These are phyloP conservation scores for Ganoderma resinaceum DNA, from an alignment of 1,284 basidiomycete species.

Conservation along the genomic window DNA sequence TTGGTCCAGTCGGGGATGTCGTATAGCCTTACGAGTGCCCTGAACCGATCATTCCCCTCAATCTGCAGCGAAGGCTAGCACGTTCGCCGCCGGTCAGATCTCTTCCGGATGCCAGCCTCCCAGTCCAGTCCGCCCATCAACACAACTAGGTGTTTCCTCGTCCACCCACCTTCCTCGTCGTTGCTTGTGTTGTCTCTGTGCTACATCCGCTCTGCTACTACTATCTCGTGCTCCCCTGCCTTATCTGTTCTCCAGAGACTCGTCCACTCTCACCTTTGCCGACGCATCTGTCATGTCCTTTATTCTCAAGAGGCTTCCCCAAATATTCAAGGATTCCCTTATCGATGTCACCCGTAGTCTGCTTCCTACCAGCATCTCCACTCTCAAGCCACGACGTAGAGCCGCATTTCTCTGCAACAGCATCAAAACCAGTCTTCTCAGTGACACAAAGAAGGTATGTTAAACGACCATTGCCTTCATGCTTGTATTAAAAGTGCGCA, in stretches of 20 bases:
- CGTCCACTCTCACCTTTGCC: background rate
- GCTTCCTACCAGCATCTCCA: background rate
- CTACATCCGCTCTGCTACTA: background rate
- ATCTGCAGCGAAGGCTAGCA: background rate
- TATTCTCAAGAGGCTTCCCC: background rate
- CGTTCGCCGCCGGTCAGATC: background rate
- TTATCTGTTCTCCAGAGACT: background rate
- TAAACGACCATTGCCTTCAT: background rate
- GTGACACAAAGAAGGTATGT: background rate
- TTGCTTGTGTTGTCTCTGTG: background rate
- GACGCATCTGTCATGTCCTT: background rate
- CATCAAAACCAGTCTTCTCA: background rate
- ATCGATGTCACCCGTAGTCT: background rate
- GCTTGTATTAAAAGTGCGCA: background rate
- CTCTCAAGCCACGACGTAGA: background rate
- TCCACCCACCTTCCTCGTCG: background rate
- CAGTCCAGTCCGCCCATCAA: background rate
- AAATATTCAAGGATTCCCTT: background rate
- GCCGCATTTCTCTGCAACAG: background rate
- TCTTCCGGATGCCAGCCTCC: background rate
- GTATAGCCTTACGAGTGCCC: background rate
- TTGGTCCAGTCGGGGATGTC: background rate
- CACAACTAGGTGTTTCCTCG: background rate
- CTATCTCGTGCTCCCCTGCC: background rate
- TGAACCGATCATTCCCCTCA: background rate